Evolutionary conservation across 805 yeast genomes (phyloP).

Genomic region (Starmerella floricola): DNA sequence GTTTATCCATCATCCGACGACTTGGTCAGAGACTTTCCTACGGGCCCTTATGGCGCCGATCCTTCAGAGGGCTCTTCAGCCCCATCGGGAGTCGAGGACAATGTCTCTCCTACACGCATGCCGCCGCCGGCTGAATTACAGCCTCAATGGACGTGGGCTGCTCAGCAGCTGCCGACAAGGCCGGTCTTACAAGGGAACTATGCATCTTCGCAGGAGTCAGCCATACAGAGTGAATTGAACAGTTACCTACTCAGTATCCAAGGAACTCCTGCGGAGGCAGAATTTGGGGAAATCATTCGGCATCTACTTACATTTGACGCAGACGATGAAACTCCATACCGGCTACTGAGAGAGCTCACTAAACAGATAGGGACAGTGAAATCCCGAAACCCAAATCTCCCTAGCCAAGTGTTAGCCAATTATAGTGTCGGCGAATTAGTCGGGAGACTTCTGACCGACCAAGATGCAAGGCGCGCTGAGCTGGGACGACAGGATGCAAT

Average conservation of each 20-base stretch:
- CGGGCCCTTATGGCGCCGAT: conserved; percentile 2
- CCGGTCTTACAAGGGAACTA: too few species aligned
- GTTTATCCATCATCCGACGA: background rate
- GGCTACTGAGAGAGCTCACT: conserved; percentile 53
- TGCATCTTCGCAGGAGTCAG: too few species aligned
- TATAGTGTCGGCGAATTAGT: conserved; percentile 63
- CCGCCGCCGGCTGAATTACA: too few species aligned
- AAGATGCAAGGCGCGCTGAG: conserved; percentile 64
- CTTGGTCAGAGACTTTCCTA: background rate
- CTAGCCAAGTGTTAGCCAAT: conserved; percentile 38
- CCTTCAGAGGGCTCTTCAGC: background rate
- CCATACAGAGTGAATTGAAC: conserved; percentile 39
- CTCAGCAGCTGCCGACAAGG: too few species aligned
- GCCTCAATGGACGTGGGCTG: too few species aligned
- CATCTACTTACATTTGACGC: conserved; percentile 39
- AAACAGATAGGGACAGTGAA: conserved; percentile 35
- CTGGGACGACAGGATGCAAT: conserved; percentile 43
- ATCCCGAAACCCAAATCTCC: conserved; percentile 35
- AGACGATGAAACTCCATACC: conserved; percentile 39
- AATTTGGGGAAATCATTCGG: conserved; percentile 30
- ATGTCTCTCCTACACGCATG: too few species aligned
- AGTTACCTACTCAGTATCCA: conserved; percentile 47
- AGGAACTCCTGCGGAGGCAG: conserved; percentile 34
- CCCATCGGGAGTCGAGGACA: background rate
- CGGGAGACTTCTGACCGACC: conserved; percentile 71